Evolutionary conservation across 208 protist species (phyloP), one percentile per base, ranked within the genome.

Genomic region (Wallacemonas collosoma): DNA sequence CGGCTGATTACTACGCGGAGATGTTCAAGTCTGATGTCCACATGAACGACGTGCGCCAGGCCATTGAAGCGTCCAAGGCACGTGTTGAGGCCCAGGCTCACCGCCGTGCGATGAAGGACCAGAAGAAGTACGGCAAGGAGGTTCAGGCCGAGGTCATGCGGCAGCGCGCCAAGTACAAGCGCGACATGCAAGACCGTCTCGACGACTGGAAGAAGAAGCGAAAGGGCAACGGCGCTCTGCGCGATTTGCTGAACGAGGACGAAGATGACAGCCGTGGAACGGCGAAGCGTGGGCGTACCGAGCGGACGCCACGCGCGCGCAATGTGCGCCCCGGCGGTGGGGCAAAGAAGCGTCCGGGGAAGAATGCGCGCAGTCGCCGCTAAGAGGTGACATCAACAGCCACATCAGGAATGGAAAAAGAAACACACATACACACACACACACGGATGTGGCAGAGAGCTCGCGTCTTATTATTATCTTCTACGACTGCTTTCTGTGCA

Each of bases 21-120:
- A 99, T 98, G 97, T 91, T 94, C 75, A 99, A 99, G 81, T 87
- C 82, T 61, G 97, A 99, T 73, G 79, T 94, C 40, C 96, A 98
- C 79, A 98, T 99, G 97, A 86, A 83, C 67, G 94, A 98, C 60
- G 91, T 97, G 71, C 90, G 86, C 36, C 82, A 89, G 60, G 89
- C 90, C 8, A 95, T 97, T 81, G 89, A 94, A 72, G 86, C 80
- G 9, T 89, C 89, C 39, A 94, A 95, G 83, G 75, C 87, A 3
- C 84, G 86, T 67, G 86, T 95, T 36, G 88, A 95, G 79, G 82
- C 80, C 1, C 93, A 90, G 61, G 89, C 90, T 38, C 89, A 95
- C 76, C 86, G 87, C 48, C 89, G 90, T 67, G 82, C 89, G 39
- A 95, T 97, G 91, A 95, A 96, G 79, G 93, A 96, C 44, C 93